A percentile compares a stretch with the other conserved stretches of the same genome.
Evolutionary conservation across 768 basidiomycete genomes (phyloP).

Genomic region (Amyloporia xantha): DNA sequence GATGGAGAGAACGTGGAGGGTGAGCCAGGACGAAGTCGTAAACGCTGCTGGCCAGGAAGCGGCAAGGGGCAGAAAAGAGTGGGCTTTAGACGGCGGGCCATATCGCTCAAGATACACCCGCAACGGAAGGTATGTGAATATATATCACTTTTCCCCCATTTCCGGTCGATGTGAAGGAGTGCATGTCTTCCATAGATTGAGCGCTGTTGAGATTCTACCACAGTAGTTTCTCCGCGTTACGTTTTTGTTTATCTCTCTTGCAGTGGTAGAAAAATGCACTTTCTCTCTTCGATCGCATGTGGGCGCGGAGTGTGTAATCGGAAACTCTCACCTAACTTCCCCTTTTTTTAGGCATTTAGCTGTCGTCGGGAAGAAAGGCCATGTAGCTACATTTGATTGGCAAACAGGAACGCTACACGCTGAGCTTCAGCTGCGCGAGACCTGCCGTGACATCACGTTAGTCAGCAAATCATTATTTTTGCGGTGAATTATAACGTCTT

Average conservation of each 20-base stretch:
- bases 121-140: slow-evolving; percentile 70
- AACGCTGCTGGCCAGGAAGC: slow-evolving; percentile 66
- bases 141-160: no score
- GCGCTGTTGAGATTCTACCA: no score
- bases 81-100: slow-evolving; percentile 79
- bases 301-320: no score
- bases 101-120: slow-evolving; percentile 82
- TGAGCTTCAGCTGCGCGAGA: slow-evolving; percentile 86
- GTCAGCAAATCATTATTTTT: slow-evolving; percentile 22
- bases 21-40: slow-evolving; percentile 74
- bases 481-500: neutral
- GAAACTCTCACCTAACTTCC: no score
- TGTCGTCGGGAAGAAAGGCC: slow-evolving; percentile 75
- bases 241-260: no score
- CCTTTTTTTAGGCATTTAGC: slow-evolving; percentile 67
- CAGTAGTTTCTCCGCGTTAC: no score
- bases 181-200: no score
- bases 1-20: slow-evolving; percentile 87
- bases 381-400: slow-evolving; percentile 94
- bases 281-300: no score
- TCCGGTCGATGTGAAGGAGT: no score
- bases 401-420: slow-evolving; percentile 78
- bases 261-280: no score
- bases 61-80: slow-evolving; percentile 66
- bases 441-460: slow-evolving; percentile 87